These are phyloP conservation scores for Amanita molliuscula DNA, from an alignment of 768 basidiomycete genomes.

Conservation along the genomic window DNA sequence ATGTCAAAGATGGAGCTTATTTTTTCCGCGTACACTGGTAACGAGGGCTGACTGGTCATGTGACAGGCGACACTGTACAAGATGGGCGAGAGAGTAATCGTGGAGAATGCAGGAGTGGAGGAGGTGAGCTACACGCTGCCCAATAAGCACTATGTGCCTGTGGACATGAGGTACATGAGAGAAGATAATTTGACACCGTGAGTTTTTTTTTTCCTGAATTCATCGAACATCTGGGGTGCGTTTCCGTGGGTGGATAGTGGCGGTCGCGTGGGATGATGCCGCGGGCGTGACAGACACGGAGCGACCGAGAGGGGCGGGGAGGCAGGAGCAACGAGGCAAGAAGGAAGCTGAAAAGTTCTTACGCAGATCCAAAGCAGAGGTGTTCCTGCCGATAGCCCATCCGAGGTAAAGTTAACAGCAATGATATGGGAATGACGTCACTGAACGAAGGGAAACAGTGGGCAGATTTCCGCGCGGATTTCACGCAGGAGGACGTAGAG, in stretches of 20 bases:
- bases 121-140: slow-evolving; percentile 68
- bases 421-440: neutral
- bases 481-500: slow-evolving; percentile 21
- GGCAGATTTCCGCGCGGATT: slow-evolving; percentile 53
- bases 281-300: neutral
- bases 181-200: slow-evolving; percentile 65
- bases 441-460: slow-evolving; percentile 26
- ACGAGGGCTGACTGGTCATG: neutral
- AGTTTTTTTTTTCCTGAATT: slow-evolving; percentile 13
- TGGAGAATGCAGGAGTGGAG: slow-evolving; percentile 49
- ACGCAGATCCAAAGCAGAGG: slow-evolving; percentile 64
- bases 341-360: neutral
- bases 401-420: slow-evolving; percentile 63
- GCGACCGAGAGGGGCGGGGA: neutral
- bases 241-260: neutral
- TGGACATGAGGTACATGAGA: slow-evolving; percentile 68
- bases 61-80: slow-evolving; percentile 82
- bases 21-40: slow-evolving; percentile 3
- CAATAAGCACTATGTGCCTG: slow-evolving; percentile 92
- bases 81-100: slow-evolving; percentile 69
- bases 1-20: slow-evolving; percentile 5
- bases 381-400: slow-evolving; percentile 79
- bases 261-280: slow-evolving; percentile 4
- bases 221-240: neutral
- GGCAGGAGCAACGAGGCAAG: neutral